Conservation (phyloP, 2,329 filamentous ascomycete species). For the Remersonia thermophila region DNA sequence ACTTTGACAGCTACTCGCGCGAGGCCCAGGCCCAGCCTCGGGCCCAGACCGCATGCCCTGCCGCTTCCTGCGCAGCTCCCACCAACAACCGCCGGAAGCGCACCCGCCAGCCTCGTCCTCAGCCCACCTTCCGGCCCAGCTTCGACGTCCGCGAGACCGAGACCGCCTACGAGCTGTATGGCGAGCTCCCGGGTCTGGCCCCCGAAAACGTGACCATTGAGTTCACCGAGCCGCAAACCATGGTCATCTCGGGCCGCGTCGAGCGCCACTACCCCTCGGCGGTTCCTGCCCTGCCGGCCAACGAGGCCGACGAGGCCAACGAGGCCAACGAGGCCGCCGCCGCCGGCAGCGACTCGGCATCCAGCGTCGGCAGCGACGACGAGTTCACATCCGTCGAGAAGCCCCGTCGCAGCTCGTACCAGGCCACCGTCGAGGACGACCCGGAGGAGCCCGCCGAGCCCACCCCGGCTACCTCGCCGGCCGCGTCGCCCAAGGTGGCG, state of each 20-base stretch:
- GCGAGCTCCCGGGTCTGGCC: constrained; percentile 63
- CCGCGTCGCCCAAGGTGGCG: background rate
- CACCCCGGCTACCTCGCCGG: constrained; percentile 5
- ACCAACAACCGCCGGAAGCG: constrained; percentile 12
- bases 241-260: constrained; percentile 56
- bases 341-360: background rate
- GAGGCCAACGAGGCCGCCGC: background rate
- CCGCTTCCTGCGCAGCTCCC: background rate
- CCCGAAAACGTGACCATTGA: constrained; percentile 67
- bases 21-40: constrained; percentile 19
- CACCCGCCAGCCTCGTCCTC: constrained; percentile 11
- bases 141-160: constrained; percentile 67
- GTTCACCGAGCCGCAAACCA: constrained; percentile 63
- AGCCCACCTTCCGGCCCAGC: constrained; percentile 50
- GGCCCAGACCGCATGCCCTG: constrained; percentile 5
- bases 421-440: constrained; percentile 57
- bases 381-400: background rate
- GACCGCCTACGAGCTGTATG: constrained; percentile 61
- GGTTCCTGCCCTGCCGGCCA: constrained; percentile 16
- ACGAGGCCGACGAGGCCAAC: constrained; percentile 28
- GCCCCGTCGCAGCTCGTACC: constrained; percentile 25
- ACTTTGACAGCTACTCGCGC: constrained; percentile 45
- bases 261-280: constrained; percentile 43
- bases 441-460: constrained; percentile 17
- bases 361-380: background rate